Base-by-base conservation (phyloP, 1,284 basidiomycete species). In the Thecaphora frezii region DNA sequence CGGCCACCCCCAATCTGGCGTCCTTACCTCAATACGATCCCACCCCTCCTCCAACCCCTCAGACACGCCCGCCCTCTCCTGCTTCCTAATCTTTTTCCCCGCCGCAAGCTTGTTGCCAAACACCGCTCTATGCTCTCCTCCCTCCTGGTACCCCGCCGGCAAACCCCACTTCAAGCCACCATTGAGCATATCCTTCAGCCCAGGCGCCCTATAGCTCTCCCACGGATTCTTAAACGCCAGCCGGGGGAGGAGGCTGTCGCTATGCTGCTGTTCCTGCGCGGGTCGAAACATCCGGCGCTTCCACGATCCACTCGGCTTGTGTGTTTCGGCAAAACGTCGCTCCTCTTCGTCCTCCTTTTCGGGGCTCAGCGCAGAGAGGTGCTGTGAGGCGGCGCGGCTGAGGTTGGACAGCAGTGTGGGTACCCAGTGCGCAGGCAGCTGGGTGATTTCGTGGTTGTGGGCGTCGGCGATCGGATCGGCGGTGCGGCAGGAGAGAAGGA, bases 141-240 rank as follows among this genome's bases (percentile, higher is more conserved):
- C 69, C 44, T 73, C 68, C 5, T 42, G 48, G 33, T 73, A 71
- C 43, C 58, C 70, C 24, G 58, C 55, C 1, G 70, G 70, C n/a
- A 73, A 37, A 30, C 70, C 70, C 70, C 70, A 73, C 43, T 68
- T 61, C n/a, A 72, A 48, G 1, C 68, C 68, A 18, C 69, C 67
- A n/a, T 41, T 39, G n/a, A 64, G 46, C n/a, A 63, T 36, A 5
- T 58, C 55, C 21, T 46, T 50, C 19, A 71, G 18, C 1, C 61
- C 52, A 1, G 70, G 62, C 23, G 66, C 58, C 25, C 56, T 60
- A 41, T 68, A 73, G n/a, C 53, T 66, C 19, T 61, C 18, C 70
- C 70, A 73, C 2, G 70, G 70, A 43, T 73, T 73, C 10, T 42
- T 24, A 44, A 69, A 71, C 3, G 58, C 66, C 8, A 73, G 44